Conservation (phyloP, 2,329 filamentous ascomycete genomes). For the Pyrenophora teres region DNA sequence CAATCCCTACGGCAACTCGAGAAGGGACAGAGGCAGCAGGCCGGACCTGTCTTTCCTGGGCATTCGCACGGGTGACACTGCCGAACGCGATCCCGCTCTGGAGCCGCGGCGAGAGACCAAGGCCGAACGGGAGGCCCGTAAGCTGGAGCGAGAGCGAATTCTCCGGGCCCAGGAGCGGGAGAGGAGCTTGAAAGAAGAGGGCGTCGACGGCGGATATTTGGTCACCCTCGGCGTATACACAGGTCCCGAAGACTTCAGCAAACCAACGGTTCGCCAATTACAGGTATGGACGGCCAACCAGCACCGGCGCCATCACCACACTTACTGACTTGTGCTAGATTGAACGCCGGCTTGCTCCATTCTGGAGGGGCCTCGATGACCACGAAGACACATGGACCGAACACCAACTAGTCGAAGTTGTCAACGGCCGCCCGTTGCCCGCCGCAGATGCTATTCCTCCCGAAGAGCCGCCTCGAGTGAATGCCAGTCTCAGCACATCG, state of each 20-base stretch:
- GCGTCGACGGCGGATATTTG: slow-evolving; percentile 91
- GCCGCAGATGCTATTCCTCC: slow-evolving; percentile 80
- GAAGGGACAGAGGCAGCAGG: slow-evolving; percentile 59
- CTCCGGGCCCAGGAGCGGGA: slow-evolving; percentile 82
- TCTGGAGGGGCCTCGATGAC: slow-evolving; percentile 93
- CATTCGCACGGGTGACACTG: slow-evolving; percentile 56
- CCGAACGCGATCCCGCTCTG: slow-evolving; percentile 56
- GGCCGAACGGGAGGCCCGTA: slow-evolving; percentile 86
- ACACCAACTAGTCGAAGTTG: slow-evolving; percentile 90
- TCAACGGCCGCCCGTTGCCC: slow-evolving; percentile 80
- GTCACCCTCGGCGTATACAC: slow-evolving; percentile 95
- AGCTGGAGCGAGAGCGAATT: slow-evolving; percentile 78
- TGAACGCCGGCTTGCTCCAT: slow-evolving; percentile 88
- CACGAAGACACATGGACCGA: slow-evolving; percentile 90
- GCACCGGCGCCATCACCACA: slow-evolving; percentile 10
- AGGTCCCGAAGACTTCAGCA: slow-evolving; percentile 90
- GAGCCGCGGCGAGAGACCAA: slow-evolving; percentile 80
- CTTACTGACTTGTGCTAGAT: slow-evolving; percentile 63
- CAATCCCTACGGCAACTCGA: slow-evolving; percentile 50
- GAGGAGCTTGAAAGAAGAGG: slow-evolving; percentile 85
- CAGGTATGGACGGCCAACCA: slow-evolving; percentile 65
- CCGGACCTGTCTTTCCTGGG: slow-evolving; percentile 65
- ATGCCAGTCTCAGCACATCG: slow-evolving; percentile 38
- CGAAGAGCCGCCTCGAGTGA: slow-evolving; percentile 62
- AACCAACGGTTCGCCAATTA: slow-evolving; percentile 81